Evolutionary conservation across 768 basidiomycete genomes (phyloP).

Genomic region (Rhizopogon roseolus): DNA sequence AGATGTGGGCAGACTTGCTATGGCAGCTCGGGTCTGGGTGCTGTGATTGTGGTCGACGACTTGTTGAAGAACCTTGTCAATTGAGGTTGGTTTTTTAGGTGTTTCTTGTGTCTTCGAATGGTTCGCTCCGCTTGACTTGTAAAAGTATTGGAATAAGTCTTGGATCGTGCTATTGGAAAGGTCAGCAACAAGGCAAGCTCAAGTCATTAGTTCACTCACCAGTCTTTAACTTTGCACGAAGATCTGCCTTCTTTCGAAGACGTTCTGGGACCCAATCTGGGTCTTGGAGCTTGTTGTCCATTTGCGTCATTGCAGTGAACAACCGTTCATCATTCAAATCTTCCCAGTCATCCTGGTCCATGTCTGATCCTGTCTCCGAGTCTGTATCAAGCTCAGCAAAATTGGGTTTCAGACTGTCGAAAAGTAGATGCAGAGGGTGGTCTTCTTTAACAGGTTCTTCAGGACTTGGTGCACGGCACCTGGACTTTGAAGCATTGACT

Average conservation of each 20-base stretch:
- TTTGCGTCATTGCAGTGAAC: too few relatives aligned
- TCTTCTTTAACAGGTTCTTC: background rate
- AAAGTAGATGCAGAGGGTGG: background rate
- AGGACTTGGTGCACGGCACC: background rate
- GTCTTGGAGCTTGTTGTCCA: background rate
- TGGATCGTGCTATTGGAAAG: too few relatives aligned
- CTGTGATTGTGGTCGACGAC: too few relatives aligned
- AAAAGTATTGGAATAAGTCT: too few relatives aligned
- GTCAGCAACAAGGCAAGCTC: background rate
- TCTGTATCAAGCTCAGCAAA: background rate
- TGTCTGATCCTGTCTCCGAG: background rate
- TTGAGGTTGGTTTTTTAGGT: background rate
- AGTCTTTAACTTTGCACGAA: background rate
- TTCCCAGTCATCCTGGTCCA: constrained; percentile 8
- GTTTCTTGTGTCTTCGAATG: background rate
- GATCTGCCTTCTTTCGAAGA: background rate
- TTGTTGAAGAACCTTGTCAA: too few relatives aligned
- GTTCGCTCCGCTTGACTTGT: background rate
- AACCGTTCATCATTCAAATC: too few relatives aligned
- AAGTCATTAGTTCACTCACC: background rate
- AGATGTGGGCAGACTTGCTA: background rate
- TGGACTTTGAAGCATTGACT: background rate
- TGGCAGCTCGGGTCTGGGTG: background rate
- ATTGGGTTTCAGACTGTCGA: background rate
- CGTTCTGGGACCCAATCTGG: constrained; percentile 1